Conservation (phyloP, 805 yeast species). For the Maudiozyma turicensis region DNA sequence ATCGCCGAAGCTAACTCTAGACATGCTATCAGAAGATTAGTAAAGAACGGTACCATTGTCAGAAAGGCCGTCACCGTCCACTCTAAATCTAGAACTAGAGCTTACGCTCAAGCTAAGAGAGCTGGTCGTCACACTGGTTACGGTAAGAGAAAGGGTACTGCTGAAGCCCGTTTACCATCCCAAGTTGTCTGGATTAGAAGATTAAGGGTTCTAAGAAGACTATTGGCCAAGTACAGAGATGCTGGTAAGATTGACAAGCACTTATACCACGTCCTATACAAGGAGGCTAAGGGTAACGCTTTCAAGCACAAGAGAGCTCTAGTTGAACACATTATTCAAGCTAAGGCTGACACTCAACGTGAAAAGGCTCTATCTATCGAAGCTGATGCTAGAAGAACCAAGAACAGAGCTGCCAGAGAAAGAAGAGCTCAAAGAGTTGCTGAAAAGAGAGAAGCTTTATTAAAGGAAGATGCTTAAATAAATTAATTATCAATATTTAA, state of each 20-base stretch:
- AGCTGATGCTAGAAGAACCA: constrained; percentile 98
- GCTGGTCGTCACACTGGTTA: constrained; percentile 99
- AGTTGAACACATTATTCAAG: constrained; percentile 98
- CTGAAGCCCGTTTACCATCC: constrained; percentile 97
- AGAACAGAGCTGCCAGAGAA: constrained; percentile 98
- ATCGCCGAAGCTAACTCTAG: constrained; percentile 96
- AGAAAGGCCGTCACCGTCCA: constrained; percentile 95
- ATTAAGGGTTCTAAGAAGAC: constrained; percentile 97
- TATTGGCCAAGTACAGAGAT: constrained; percentile 96
- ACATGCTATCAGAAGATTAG: constrained; percentile 94
- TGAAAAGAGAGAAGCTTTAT: constrained; percentile 96
- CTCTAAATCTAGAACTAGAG: constrained; percentile 98
- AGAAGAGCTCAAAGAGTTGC: constrained; percentile 94
- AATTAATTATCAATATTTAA: neutral
- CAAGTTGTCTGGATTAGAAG: constrained; percentile 99
- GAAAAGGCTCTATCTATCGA: constrained; percentile 97
- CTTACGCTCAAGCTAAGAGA: constrained; percentile 91
- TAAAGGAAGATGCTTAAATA: constrained; percentile 41
- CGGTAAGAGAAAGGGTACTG: constrained; percentile 99
- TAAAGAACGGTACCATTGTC: constrained; percentile 94
- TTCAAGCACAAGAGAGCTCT: constrained; percentile 99
- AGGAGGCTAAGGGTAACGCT: constrained; percentile 98
- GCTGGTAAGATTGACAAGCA: constrained; percentile 99
- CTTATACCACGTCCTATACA: constrained; percentile 94
- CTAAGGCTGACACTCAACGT: constrained; percentile 99